A percentile compares a stretch with the other conserved stretches of the same genome.
phyloP scores from a whole-genome alignment of 106 monocot species.

The Dendrobium huoshanense region DNA sequence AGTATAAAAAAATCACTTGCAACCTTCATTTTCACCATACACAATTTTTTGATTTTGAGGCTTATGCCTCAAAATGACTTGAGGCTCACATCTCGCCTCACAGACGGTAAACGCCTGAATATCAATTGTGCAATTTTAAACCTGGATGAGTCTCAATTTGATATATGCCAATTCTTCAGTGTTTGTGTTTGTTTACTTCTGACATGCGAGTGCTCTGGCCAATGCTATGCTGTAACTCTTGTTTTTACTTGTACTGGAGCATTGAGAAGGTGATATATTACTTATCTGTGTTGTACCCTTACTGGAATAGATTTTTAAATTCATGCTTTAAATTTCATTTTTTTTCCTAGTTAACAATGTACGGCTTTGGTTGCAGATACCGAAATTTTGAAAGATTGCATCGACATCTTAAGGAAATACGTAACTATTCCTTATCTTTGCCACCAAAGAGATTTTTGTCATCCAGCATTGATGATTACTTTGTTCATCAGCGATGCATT shows the following conservation, averaged over 20 bases:
- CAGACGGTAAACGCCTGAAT: too few species aligned
- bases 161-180: background rate
- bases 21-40: too few species aligned
- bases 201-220: background rate
- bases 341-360: conserved; percentile 1
- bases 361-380: conserved; percentile 46
- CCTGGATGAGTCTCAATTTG: background rate
- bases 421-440: conserved; percentile 86
- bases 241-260: background rate
- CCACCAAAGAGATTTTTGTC: conserved; percentile 98
- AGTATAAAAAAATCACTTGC: too few species aligned
- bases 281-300: background rate
- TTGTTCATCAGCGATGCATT: conserved; percentile 93
- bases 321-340: background rate
- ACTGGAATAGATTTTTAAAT: background rate
- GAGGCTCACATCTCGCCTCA: too few species aligned
- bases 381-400: conserved; percentile 97
- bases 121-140: too few species aligned
- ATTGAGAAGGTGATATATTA: background rate
- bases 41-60: too few species aligned
- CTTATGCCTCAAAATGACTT: too few species aligned
- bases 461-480: conserved; percentile 94
- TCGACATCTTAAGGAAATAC: conserved; percentile 91
- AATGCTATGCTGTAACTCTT: background rate
- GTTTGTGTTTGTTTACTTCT: background rate